Evolutionary conservation across 768 basidiomycete species (phyloP).

Genomic region (Mycena kentingensis): DNA sequence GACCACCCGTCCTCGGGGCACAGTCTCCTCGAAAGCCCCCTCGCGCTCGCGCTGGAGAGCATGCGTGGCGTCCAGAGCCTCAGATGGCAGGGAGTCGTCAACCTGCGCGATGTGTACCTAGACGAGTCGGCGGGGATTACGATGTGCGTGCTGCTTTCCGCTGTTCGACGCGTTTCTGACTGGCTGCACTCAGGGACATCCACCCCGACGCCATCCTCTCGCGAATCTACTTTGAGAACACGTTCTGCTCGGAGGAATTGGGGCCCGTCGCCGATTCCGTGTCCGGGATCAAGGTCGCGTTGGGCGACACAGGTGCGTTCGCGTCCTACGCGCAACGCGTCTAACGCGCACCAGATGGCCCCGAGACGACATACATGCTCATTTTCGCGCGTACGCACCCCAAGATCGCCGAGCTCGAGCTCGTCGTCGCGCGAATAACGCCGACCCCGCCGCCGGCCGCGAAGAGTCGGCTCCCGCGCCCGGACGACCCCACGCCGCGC

Average conservation of each 20-base stretch:
- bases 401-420: constrained; percentile 41
- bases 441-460: constrained; percentile 40
- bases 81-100: constrained; percentile 55
- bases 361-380: constrained; percentile 68
- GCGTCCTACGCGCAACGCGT: not conserved
- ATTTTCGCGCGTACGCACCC: constrained; percentile 42
- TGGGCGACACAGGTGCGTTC: constrained; percentile 65
- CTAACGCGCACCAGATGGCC: constrained; percentile 49
- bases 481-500: constrained; percentile 80
- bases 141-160: constrained; percentile 29
- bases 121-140: constrained; percentile 58
- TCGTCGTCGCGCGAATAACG: constrained; percentile 61
- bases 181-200: constrained; percentile 59
- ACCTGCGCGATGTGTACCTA: constrained; percentile 56
- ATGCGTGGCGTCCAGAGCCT: constrained; percentile 76
- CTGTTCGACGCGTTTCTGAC: constrained; percentile 2
- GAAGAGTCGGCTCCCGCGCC: constrained; percentile 51
- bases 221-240: constrained; percentile 70
- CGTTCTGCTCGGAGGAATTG: constrained; percentile 66
- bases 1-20: constrained; percentile 40
- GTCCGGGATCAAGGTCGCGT: constrained; percentile 63
- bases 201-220: constrained; percentile 66
- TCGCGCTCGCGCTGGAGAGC: constrained; percentile 74
- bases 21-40: constrained; percentile 62
- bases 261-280: constrained; percentile 38